These are phyloP conservation scores for Penicillium bialowiezense DNA, from an alignment of 495 filamentous ascomycete species.

Conservation along the genomic window DNA sequence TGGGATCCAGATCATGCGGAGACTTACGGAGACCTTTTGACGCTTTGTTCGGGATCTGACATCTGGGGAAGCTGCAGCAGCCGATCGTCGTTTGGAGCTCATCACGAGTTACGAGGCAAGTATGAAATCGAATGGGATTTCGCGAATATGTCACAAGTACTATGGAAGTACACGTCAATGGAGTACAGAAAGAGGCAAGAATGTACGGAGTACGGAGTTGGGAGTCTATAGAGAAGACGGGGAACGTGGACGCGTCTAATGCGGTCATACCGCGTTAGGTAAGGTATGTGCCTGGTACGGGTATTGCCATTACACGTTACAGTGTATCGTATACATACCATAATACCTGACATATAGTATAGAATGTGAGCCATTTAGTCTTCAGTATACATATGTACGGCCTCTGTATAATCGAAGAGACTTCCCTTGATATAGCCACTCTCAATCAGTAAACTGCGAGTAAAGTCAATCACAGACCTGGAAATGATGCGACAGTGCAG, in stretches of 20 bases:
- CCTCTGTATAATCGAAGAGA: too few relatives aligned
- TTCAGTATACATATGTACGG: too few relatives aligned
- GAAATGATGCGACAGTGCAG: too few relatives aligned
- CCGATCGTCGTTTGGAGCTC: constrained; percentile 68
- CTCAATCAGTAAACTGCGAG: too few relatives aligned
- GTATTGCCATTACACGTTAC: too few relatives aligned
- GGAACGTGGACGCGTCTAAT: constrained; percentile 25
- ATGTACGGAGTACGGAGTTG: constrained; percentile 12
- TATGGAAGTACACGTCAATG: not conserved
- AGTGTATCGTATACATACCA: not conserved
- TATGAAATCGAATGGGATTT: not conserved
- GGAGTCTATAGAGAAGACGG: too few relatives aligned
- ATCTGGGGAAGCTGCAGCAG: constrained; percentile 37
- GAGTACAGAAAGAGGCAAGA: not conserved
- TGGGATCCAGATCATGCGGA: too few relatives aligned
- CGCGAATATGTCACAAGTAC: too few relatives aligned
- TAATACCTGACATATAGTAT: not conserved
- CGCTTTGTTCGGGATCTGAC: constrained; percentile 53
- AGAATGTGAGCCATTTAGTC: too few relatives aligned
- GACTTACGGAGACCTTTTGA: constrained; percentile 56
- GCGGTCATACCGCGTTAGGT: constrained; percentile 27
- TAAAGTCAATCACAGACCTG: too few relatives aligned
- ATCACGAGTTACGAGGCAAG: constrained; percentile 30
- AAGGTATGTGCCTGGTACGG: constrained; percentile 4
- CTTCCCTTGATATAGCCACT: too few relatives aligned